phyloP scores from a whole-genome alignment of 805 yeast species.

The Yarrowia sp. region DNA sequence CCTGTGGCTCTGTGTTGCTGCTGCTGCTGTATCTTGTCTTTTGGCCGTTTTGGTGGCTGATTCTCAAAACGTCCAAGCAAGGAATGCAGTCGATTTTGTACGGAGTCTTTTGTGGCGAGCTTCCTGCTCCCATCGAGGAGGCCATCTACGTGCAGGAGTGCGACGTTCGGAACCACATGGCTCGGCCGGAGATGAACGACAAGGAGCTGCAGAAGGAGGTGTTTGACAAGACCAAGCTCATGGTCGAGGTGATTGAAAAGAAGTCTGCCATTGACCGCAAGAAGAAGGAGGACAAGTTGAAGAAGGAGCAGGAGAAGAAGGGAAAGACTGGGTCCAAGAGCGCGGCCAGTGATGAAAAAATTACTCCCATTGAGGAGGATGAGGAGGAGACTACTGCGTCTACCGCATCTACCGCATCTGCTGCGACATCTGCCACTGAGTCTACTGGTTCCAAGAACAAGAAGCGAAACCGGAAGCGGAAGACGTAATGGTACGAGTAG shows the following conservation, averaged over 20 bases:
- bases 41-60: constrained; percentile 80
- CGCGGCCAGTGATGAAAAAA: background rate
- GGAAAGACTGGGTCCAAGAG: background rate
- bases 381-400: background rate
- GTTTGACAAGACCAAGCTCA: constrained; percentile 57
- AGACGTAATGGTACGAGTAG: too few species aligned
- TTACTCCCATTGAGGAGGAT: constrained; percentile 6
- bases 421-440: background rate
- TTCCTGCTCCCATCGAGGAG: constrained; percentile 52
- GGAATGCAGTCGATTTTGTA: constrained; percentile 78
- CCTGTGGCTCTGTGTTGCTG: constrained; percentile 70
- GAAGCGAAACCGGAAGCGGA: constrained; percentile 3
- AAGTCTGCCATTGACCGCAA: constrained; percentile 67
- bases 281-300: constrained; percentile 33
- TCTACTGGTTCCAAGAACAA: background rate
- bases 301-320: background rate
- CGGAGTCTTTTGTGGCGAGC: constrained; percentile 68
- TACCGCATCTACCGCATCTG: background rate
- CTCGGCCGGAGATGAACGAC: constrained; percentile 63
- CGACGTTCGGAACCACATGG: constrained; percentile 44
- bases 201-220: constrained; percentile 56
- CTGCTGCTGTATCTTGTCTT: constrained; percentile 60
- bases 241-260: constrained; percentile 62
- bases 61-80: constrained; percentile 67
- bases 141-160: constrained; percentile 77